Percentiles rank a stretch among this genome's conserved stretches.
Conservation (phyloP, 306 rosid genomes). For the Trichosanthes truncata region DNA sequence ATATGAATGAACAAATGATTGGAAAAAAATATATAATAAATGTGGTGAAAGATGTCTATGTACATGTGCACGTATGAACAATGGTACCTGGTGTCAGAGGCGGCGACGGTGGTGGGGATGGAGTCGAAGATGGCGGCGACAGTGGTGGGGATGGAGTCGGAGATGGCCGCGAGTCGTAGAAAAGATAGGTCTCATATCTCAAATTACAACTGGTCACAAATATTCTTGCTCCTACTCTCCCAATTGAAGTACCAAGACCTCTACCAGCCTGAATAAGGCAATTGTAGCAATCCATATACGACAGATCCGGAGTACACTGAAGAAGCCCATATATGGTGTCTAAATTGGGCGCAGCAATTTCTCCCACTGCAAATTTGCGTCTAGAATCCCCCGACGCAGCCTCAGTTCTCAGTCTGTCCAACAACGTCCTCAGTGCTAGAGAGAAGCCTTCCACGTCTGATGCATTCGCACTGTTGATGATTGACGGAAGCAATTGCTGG, state of each 20-base stretch:
- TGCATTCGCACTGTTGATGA: not conserved
- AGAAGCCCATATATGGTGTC: not conserved
- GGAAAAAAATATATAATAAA: too few relatives aligned
- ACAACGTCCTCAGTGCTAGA: not conserved
- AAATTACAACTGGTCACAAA: too few relatives aligned
- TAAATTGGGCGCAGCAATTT: not conserved
- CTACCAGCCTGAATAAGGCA: not conserved
- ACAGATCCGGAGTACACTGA: constrained; percentile 9
- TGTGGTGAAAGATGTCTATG: too few relatives aligned
- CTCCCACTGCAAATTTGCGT: constrained; percentile 4
- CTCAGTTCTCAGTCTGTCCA: not conserved
- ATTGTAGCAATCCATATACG: not conserved
- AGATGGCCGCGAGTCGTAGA: too few relatives aligned
- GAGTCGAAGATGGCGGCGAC: too few relatives aligned
- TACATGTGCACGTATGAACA: too few relatives aligned
- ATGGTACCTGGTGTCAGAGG: too few relatives aligned
- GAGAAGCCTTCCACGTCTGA: not conserved
- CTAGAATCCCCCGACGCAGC: not conserved
- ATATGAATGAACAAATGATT: too few relatives aligned
- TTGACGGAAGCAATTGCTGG: not conserved
- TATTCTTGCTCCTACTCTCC: too few relatives aligned
- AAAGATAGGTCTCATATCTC: too few relatives aligned
- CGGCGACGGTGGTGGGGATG: too few relatives aligned
- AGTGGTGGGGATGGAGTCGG: too few relatives aligned
- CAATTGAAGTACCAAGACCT: not conserved